phyloP scores from a whole-genome alignment of 352 stramenopile genomes.

The Globisporangium nodosum region DNA sequence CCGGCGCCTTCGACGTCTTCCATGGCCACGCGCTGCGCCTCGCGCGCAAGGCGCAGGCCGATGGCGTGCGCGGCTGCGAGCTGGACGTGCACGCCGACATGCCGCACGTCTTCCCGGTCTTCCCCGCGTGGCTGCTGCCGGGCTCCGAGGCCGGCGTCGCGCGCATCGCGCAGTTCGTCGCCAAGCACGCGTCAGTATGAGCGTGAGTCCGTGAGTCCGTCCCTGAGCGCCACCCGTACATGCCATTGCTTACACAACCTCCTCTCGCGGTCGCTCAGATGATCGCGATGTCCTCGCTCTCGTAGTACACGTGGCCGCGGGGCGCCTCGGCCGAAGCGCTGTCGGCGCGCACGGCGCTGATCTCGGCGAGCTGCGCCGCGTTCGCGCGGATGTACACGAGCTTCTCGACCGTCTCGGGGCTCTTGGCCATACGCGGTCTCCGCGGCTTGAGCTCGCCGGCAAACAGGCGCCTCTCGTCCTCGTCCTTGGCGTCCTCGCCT shows the following conservation, averaged over 20 bases:
- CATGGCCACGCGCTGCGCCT: constrained; percentile 34
- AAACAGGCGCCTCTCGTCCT: not conserved
- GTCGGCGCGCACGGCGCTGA: not conserved
- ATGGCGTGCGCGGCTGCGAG: constrained; percentile 23
- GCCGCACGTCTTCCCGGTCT: constrained; percentile 20
- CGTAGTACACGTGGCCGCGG: constrained; percentile 1
- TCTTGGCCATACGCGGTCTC: not conserved
- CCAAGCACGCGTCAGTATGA: constrained; percentile 4
- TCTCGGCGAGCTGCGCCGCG: not conserved
- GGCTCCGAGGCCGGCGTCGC: constrained; percentile 9
- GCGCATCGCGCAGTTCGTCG: constrained; percentile 15
- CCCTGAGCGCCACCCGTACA: not conserved
- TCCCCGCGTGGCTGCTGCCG: constrained; percentile 17
- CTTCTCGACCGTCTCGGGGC: not conserved
- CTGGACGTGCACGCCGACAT: constrained; percentile 24
- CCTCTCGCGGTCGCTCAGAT: not conserved
- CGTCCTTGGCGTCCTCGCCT: not conserved
- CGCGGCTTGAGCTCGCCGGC: not conserved
- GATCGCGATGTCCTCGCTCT: constrained; percentile 7
- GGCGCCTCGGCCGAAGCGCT: not conserved
- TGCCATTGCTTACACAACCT: not conserved
- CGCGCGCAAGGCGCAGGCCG: constrained; percentile 19
- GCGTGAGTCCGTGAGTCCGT: too few species aligned
- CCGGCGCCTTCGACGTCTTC: constrained; percentile 42
- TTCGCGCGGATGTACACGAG: constrained; percentile 2